A percentile compares a stretch with the other conserved stretches of the same genome.
These are phyloP conservation scores for Podaxis sp. DNA, from an alignment of 768 basidiomycete genomes.

Conservation along the genomic window DNA sequence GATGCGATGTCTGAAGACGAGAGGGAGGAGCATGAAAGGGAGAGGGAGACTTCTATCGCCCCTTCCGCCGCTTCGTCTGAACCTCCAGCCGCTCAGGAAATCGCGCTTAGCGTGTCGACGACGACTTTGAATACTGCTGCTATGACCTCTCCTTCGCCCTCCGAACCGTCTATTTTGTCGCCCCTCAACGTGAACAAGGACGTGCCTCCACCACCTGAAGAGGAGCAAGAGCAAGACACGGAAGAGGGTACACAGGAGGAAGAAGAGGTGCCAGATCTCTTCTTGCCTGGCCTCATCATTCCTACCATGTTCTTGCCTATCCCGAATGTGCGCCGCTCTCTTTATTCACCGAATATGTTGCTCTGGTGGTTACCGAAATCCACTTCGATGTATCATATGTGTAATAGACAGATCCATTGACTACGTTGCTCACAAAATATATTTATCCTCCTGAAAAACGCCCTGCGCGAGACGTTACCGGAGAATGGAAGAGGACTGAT, in stretches of 20 bases:
- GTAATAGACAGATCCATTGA: conserved; percentile 80
- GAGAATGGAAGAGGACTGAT: conserved; percentile 71
- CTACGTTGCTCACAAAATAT: conserved; percentile 80
- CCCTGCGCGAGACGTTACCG: conserved; percentile 68
- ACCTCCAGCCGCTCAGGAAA: conserved; percentile 36
- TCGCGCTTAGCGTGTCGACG: conserved; percentile 35
- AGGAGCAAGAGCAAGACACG: conserved; percentile 15
- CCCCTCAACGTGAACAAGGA: conserved; percentile 50
- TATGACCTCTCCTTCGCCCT: conserved; percentile 20
- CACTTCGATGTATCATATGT: conserved; percentile 44
- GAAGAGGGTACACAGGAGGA: conserved; percentile 31
- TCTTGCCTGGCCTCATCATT: conserved; percentile 64
- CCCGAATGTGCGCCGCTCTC: conserved; percentile 73
- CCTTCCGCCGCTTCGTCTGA: conserved; percentile 33
- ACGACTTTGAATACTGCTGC: conserved; percentile 18
- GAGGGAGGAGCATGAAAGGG: conserved; percentile 16
- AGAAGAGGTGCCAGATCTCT: conserved; percentile 53
- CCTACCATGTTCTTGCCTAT: conserved; percentile 88
- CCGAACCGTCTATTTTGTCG: conserved; percentile 19
- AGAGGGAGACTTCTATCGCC: conserved; percentile 23
- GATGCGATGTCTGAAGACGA: conserved; percentile 41
- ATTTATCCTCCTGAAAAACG: conserved; percentile 74
- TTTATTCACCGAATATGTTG: conserved; percentile 43
- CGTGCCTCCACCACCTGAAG: conserved; percentile 41
- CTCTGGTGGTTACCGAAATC: conserved; percentile 61